Evolutionary conservation across 2,329 filamentous ascomycete genomes (phyloP).

Genomic region (Fusarium sp.): DNA sequence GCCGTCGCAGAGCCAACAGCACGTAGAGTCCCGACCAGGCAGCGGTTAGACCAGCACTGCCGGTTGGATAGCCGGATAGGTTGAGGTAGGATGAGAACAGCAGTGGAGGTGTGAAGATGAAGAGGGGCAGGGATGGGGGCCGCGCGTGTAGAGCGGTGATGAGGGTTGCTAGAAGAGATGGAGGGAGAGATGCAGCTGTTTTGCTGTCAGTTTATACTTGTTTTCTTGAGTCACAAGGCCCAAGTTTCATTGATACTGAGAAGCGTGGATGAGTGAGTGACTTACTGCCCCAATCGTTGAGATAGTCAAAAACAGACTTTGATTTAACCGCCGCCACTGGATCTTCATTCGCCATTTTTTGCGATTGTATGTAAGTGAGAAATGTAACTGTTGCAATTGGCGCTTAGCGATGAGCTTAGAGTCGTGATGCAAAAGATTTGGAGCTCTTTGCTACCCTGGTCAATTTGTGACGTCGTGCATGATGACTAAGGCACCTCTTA

Average conservation of each 20-base stretch:
- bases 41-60: constrained; percentile 66
- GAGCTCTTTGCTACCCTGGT: constrained; percentile 14
- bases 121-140: constrained; percentile 64
- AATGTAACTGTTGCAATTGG: constrained; percentile 27
- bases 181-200: constrained; percentile 65
- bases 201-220: constrained; percentile 14
- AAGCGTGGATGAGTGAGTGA: constrained; percentile 30
- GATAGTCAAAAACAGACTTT: constrained; percentile 49
- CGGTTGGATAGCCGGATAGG: constrained; percentile 68
- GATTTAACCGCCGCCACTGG: constrained; percentile 31
- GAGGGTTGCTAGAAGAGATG: constrained; percentile 67
- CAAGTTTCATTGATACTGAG: not conserved
- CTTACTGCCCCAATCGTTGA: constrained; percentile 65
- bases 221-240: not conserved
- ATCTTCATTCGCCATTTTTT: constrained; percentile 48
- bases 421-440: constrained; percentile 37
- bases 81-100: constrained; percentile 70
- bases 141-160: constrained; percentile 67
- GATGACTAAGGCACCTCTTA: constrained; percentile 31
- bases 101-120: constrained; percentile 64
- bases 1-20: constrained; percentile 63
- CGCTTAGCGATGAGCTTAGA: constrained; percentile 1
- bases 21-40: constrained; percentile 70
- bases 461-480: constrained; percentile 34
- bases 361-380: constrained; percentile 7